A percentile compares a stretch with the other conserved stretches of the same genome.
Conservation (phyloP, 83 land plant genomes). For the Picea engelmannii region DNA sequence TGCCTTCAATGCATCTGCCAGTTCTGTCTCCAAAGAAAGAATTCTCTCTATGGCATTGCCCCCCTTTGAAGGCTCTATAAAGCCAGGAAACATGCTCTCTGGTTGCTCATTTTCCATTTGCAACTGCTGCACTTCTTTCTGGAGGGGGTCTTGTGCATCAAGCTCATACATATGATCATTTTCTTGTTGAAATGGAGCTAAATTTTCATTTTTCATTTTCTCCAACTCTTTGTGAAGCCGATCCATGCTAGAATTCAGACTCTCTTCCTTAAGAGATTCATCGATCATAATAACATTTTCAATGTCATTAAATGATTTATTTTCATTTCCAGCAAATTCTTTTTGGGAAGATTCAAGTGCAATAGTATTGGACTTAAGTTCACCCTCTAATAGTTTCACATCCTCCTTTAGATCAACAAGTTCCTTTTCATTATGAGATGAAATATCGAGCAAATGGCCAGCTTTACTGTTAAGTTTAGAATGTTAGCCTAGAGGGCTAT, state of each 20-base stretch:
- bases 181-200: slow-evolving; percentile 23
- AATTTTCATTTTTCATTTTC: not conserved
- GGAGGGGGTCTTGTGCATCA: slow-evolving; percentile 28
- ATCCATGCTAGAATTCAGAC: slow-evolving; percentile 49
- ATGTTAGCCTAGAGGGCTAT: slow-evolving; percentile 14
- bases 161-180: slow-evolving; percentile 25
- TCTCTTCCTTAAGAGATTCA: slow-evolving; percentile 26
- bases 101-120: slow-evolving; percentile 54
- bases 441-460: not conserved
- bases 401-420: slow-evolving; percentile 29
- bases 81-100: slow-evolving; percentile 37
- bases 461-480: not conserved
- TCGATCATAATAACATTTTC: slow-evolving; percentile 31
- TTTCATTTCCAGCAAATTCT: slow-evolving; percentile 43
- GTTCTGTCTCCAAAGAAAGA: slow-evolving; percentile 69
- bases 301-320: slow-evolving; percentile 34
- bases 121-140: slow-evolving; percentile 35
- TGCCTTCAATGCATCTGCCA: slow-evolving; percentile 57
- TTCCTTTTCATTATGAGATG: slow-evolving; percentile 29
- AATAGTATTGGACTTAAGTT: slow-evolving; percentile 41
- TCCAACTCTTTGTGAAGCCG: slow-evolving; percentile 35
- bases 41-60: slow-evolving; percentile 71
- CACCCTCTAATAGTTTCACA: slow-evolving; percentile 40
- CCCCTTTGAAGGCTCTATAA: slow-evolving; percentile 35
- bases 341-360: slow-evolving; percentile 28